Conservation (phyloP, 2,329 filamentous ascomycete species). For the Penicillium sp. region DNA sequence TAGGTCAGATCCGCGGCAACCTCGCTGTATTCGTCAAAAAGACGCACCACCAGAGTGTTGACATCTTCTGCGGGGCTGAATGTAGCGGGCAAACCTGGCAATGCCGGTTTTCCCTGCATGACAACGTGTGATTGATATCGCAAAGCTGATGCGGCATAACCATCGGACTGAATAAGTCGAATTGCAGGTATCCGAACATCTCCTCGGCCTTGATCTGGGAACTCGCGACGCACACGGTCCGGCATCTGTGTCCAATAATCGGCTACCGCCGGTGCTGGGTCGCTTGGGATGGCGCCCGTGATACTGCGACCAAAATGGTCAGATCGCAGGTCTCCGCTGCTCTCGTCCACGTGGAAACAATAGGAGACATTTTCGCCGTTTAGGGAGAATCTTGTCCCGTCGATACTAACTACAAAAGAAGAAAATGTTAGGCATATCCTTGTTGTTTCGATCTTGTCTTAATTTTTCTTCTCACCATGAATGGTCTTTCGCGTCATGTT, state of each 20-base stretch:
- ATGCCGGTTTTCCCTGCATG: slow-evolving; percentile 58
- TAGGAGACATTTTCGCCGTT: slow-evolving; percentile 63
- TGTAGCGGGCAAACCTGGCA: slow-evolving; percentile 62
- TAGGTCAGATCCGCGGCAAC: slow-evolving; percentile 64
- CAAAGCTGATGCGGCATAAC: slow-evolving; percentile 63
- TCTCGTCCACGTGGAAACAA: slow-evolving; percentile 64
- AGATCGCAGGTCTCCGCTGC: slow-evolving; percentile 59
- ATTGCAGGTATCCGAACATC: slow-evolving; percentile 66
- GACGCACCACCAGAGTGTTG: slow-evolving; percentile 60
- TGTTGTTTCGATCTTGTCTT: no score
- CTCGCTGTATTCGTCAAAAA: slow-evolving; percentile 63
- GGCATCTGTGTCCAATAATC: slow-evolving; percentile 59
- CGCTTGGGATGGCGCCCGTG: slow-evolving; percentile 55
- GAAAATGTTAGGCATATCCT: no score
- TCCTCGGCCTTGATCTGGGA: slow-evolving; percentile 65
- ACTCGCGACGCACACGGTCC: slow-evolving; percentile 63
- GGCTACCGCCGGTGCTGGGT: slow-evolving; percentile 35
- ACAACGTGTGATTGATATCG: slow-evolving; percentile 61
- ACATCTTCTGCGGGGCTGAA: slow-evolving; percentile 61
- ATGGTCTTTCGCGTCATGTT: no score
- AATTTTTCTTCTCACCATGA: no score
- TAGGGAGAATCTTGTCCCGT: slow-evolving; percentile 60
- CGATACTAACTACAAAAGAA: slow-evolving; percentile 34
- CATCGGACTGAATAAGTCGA: slow-evolving; percentile 61
- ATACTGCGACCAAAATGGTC: slow-evolving; percentile 65